Base-by-base conservation (phyloP, 169 alveolate species). In the Miamiensis avidus region DNA sequence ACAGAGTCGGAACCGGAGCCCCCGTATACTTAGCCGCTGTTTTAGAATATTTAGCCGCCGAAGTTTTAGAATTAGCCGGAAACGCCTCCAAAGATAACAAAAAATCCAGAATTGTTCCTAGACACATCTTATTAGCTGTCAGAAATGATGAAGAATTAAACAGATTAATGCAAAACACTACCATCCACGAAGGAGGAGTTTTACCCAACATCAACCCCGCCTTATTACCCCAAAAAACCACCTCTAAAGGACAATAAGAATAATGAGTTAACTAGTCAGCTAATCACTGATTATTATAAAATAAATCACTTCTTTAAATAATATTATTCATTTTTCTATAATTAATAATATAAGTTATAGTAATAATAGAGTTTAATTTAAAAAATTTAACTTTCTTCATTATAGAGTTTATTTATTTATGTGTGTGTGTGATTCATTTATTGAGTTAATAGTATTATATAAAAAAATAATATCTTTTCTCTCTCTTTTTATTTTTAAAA, bases 11-110 rank as follows among this genome's bases (percentile, higher is more conserved):
- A 86, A 99, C 99, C 65, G 99, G 99, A 30, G 99, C 99, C 81
- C 99, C 99, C 78, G 99, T 99, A 65, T 98, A 98, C 97, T 91
- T 98, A 86, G 99, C 99, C 33, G 99, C 99, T 34, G 99, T 98
- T 31, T 93, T 99, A 78, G 99, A 99, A 94, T 99, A 99, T 95
- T 93, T 99, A 82, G 97, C 99, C 82, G 99, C 99, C 76, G 99
- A 99, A 93, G 97, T 99, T 83, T 93, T 99, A 82, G 99, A 99
- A 95, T 92, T 98, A 69, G 99, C 99, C 75, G 99, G 99, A 76
- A 98, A 98, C 94, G 99, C 99, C 77, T 99, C 99, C 31, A 95
- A 99, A 85, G 99, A 98, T 89, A 96, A 97, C 94, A 98, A 98
- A 96, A 99, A 98, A 95, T 95, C 99, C 82, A 98, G 99, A 89